Evolutionary conservation across 257 asterid genomes (phyloP).

Genomic region (Asclepias syriaca): DNA sequence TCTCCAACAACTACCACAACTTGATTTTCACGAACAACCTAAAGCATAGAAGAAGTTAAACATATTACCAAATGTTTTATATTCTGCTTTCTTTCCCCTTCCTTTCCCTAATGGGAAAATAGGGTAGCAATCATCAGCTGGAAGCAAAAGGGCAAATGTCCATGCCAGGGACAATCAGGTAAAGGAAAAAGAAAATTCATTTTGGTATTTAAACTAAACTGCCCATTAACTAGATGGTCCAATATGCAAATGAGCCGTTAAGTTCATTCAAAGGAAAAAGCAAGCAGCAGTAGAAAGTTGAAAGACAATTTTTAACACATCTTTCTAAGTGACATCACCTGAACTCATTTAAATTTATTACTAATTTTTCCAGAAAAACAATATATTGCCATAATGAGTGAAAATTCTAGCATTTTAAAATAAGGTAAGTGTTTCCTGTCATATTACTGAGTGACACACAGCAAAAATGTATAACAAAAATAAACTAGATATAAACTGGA

Average conservation of each 20-base stretch:
- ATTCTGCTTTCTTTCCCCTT: not conserved
- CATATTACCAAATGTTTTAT: not conserved
- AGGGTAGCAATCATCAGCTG: not conserved
- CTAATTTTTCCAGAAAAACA: not conserved
- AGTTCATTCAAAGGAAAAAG: not conserved
- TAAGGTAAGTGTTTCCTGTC: not conserved
- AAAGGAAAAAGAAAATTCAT: not conserved
- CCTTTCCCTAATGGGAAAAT: not conserved
- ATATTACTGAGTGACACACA: not conserved
- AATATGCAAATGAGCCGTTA: not conserved
- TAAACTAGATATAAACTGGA: too few species aligned
- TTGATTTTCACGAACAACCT: constrained; percentile 96
- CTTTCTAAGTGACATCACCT: not conserved
- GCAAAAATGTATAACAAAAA: not conserved
- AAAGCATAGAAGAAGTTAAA: constrained; percentile 13
- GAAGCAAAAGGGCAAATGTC: not conserved
- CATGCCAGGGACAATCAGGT: not conserved
- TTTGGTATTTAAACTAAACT: not conserved
- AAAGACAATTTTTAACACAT: not conserved
- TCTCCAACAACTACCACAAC: constrained; percentile 96
- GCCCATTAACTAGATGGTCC: not conserved
- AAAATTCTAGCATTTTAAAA: not conserved
- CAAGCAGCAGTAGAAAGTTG: not conserved
- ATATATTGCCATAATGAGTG: not conserved
- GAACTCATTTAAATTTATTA: not conserved